Conservation (phyloP, 495 filamentous ascomycete genomes). For the Daldinia childiae region DNA sequence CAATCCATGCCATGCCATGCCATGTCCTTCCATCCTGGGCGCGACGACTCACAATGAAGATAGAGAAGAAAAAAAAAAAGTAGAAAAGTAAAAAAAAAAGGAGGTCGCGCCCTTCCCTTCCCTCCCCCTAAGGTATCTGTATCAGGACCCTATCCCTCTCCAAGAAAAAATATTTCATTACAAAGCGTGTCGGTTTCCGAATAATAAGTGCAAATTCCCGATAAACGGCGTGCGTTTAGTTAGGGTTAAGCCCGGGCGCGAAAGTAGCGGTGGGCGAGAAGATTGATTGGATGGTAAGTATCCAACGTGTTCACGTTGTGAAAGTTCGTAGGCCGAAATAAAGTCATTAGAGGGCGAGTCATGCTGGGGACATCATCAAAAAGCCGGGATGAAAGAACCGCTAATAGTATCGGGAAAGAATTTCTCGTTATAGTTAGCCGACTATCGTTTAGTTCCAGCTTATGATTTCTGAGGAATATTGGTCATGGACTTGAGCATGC, state of each 20-base stretch:
- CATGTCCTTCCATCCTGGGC: background rate
- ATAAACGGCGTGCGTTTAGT: background rate
- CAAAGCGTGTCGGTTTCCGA: slow-evolving; percentile 32
- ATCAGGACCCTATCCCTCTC: background rate
- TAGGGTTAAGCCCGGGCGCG: background rate
- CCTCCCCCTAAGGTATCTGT: slow-evolving; percentile 15
- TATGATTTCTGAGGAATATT: slow-evolving; percentile 30
- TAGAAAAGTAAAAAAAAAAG: background rate
- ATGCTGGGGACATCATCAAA: slow-evolving; percentile 9
- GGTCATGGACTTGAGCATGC: slow-evolving; percentile 53
- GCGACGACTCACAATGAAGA: background rate
- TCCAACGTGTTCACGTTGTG: background rate
- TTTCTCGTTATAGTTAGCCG: slow-evolving; percentile 13
- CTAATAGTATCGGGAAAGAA: slow-evolving; percentile 2
- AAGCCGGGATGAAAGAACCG: background rate
- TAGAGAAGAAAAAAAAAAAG: background rate
- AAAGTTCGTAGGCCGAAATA: background rate
- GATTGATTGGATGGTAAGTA: slow-evolving; percentile 6
- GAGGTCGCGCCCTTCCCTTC: background rate
- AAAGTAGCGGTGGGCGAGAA: background rate
- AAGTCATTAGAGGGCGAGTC: slow-evolving; percentile 2
- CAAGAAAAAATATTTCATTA: slow-evolving; percentile 35
- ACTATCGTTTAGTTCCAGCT: slow-evolving; percentile 2
- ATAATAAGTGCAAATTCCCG: slow-evolving; percentile 14
- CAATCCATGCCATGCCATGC: background rate